Evolutionary conservation across 2,329 filamentous ascomycete genomes (phyloP).

Genomic region (Colletotrichum sp.): DNA sequence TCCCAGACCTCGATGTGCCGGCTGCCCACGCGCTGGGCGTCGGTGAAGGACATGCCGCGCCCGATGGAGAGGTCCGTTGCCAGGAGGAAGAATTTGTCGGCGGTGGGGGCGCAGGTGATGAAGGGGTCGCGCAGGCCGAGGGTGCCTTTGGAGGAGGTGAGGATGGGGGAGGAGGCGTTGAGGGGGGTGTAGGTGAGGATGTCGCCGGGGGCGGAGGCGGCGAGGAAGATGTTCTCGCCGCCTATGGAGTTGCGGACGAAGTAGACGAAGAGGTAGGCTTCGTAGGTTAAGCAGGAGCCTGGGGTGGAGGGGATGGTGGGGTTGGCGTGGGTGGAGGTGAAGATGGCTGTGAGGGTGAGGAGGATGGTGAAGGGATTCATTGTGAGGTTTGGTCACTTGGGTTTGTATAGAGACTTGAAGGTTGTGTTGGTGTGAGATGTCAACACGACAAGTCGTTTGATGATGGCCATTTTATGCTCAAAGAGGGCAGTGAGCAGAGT

Average conservation of each 20-base stretch:
- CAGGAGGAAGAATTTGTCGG: neutral
- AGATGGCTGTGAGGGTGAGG: too few relatives aligned
- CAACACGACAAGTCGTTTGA: accelerated
- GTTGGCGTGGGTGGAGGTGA: too few relatives aligned
- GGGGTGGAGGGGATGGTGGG: too few relatives aligned
- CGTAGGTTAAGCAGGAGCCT: accelerated
- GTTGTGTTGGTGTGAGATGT: too few relatives aligned
- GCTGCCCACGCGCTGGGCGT: neutral
- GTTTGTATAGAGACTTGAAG: too few relatives aligned
- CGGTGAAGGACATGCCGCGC: neutral
- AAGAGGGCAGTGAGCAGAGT: too few relatives aligned
- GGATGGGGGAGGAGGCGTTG: neutral
- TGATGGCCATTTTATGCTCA: too few relatives aligned
- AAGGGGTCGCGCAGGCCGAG: neutral
- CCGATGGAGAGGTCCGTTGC: neutral
- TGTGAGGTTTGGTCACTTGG: neutral
- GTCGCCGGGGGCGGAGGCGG: neutral
- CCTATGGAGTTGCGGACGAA: neutral
- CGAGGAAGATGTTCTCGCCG: neutral
- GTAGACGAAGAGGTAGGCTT: neutral
- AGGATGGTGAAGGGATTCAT: neutral
- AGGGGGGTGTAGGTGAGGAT: neutral
- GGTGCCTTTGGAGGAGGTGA: neutral
- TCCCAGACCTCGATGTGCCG: neutral
- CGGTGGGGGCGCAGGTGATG: neutral